A percentile compares a stretch with the other conserved stretches of the same genome.
Evolutionary conservation across 1,139 yeast genomes (phyloP).

Genomic region (Wickerhamomyces sp.): DNA sequence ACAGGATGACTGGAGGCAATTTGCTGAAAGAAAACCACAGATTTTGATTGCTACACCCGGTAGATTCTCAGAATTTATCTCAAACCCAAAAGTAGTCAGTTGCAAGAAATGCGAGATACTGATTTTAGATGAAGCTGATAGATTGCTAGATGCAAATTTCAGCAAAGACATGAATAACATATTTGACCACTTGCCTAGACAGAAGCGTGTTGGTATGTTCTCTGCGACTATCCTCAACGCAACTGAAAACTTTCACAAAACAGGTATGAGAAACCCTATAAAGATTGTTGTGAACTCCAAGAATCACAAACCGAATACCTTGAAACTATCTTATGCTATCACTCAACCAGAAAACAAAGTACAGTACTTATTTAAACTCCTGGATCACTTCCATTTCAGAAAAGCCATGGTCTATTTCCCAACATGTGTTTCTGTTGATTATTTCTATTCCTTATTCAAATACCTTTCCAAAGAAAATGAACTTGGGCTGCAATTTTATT

Average conservation of each 20-base stretch:
- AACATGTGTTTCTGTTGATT: slow-evolving; percentile 79
- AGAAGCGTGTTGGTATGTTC: slow-evolving; percentile 87
- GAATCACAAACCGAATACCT: slow-evolving; percentile 50
- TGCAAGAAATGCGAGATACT: slow-evolving; percentile 63
- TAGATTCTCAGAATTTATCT: slow-evolving; percentile 69
- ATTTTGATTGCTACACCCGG: slow-evolving; percentile 93
- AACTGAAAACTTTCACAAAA: slow-evolving; percentile 59
- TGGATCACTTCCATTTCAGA: slow-evolving; percentile 52
- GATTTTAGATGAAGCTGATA: slow-evolving; percentile 91
- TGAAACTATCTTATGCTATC: slow-evolving; percentile 58
- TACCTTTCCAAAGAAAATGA: slow-evolving; percentile 26
- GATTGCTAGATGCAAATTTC: slow-evolving; percentile 76
- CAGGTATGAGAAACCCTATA: slow-evolving; percentile 89
- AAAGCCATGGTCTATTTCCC: slow-evolving; percentile 87
- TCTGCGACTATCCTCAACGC: slow-evolving; percentile 89
- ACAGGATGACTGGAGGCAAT: slow-evolving; percentile 67
- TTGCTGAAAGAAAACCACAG: slow-evolving; percentile 54
- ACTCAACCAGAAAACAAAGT: slow-evolving; percentile 60
- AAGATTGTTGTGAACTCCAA: slow-evolving; percentile 66
- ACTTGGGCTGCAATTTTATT: slow-evolving; percentile 43
- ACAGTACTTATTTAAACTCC: slow-evolving; percentile 48
- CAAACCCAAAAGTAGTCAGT: slow-evolving; percentile 39
- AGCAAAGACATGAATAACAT: slow-evolving; percentile 64
- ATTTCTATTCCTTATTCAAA: slow-evolving; percentile 58
- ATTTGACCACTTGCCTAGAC: slow-evolving; percentile 70